Evolutionary conservation across 345 rosid species (phyloP), one percentile per base, ranked within the genome.

Genomic region (Sonneratia alba): DNA sequence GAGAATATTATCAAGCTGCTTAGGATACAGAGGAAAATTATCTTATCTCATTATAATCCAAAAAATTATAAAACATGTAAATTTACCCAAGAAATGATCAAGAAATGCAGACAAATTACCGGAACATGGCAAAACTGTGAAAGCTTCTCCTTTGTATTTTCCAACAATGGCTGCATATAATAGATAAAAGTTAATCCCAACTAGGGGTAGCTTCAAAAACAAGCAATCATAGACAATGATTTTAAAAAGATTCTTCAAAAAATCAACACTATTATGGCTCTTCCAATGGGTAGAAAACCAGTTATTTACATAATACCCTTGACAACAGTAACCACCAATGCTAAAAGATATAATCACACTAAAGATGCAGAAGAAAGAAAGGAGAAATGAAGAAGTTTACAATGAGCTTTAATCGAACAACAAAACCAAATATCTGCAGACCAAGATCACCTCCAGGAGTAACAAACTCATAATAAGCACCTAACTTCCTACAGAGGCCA

Each of bases 71-170:
- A 40, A 51, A 70, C 18, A 13, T 53, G 36, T 37, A 6, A 1
- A 36, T 55, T 36, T 11, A 36, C 42, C 9, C 34, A 40, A 10
- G 38, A 14, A 36, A 56, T 7, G 72, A 9, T 24, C 7, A 36
- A 36, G 76, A 67, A 56, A 36, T 47, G 72, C 71, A 80, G 65
- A 71, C 73, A 72, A 79, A 37, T 74, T 88, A 91, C 98, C 84
- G 96, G 83, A 71, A 95, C 97, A 80, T 92, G 99, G 85, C 98
- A 95, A 76, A 95, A 95, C 80, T 92, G 97, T 62, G 97, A 87
- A 80, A 95, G 89, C 80, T 95, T 95, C 66, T 79, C 87, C 86
- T 89, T 92, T 14, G 97, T 89, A 77, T 83, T 83, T 55, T 84
- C 96, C 77, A 87, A 76, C 67, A 95, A 80, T 73, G 95, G 96